A percentile compares a stretch with the other conserved stretches of the same genome.
Conservation (phyloP, 2,329 filamentous ascomycete species). For the Fusarium sarcochroum region DNA sequence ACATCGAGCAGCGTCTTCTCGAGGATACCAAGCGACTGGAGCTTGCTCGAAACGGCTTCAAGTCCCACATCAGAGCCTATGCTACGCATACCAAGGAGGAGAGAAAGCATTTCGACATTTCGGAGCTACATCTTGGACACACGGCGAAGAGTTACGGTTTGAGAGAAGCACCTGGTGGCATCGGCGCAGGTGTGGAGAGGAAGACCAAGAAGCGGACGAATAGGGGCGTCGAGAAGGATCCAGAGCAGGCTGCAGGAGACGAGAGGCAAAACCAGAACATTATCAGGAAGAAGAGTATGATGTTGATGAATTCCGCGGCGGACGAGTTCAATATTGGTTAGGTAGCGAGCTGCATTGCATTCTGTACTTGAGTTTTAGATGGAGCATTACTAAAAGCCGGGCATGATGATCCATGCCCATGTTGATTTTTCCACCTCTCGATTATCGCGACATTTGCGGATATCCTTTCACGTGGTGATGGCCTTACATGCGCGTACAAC, state of each 20-base stretch:
- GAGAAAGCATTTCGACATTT: constrained; percentile 90
- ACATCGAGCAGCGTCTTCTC: constrained; percentile 72
- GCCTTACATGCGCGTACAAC: constrained; percentile 8
- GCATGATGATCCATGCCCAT: constrained; percentile 23
- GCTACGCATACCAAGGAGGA: constrained; percentile 92
- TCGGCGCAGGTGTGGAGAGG: constrained; percentile 71
- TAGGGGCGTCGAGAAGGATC: constrained; percentile 53
- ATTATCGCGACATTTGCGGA: constrained; percentile 1
- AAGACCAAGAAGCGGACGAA: constrained; percentile 59
- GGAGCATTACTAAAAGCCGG: constrained; percentile 37
- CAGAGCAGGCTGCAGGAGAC: constrained; percentile 55
- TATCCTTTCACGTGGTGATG: neutral
- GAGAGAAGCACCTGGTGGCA: constrained; percentile 88
- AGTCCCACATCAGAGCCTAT: constrained; percentile 94
- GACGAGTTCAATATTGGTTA: constrained; percentile 79
- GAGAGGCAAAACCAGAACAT: constrained; percentile 57
- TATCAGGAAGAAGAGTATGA: constrained; percentile 73
- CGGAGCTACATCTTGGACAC: constrained; percentile 90
- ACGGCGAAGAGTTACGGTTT: constrained; percentile 93
- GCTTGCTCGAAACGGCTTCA: constrained; percentile 86
- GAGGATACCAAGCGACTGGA: constrained; percentile 79
- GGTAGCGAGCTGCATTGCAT: constrained; percentile 21
- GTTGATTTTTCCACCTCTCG: constrained; percentile 17
- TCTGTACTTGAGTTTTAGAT: constrained; percentile 32
- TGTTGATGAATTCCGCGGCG: constrained; percentile 74